Evolutionary conservation across 2,329 filamentous ascomycete species (phyloP), one percentile per base, ranked within the genome.

Genomic region (Shiraia sp.): DNA sequence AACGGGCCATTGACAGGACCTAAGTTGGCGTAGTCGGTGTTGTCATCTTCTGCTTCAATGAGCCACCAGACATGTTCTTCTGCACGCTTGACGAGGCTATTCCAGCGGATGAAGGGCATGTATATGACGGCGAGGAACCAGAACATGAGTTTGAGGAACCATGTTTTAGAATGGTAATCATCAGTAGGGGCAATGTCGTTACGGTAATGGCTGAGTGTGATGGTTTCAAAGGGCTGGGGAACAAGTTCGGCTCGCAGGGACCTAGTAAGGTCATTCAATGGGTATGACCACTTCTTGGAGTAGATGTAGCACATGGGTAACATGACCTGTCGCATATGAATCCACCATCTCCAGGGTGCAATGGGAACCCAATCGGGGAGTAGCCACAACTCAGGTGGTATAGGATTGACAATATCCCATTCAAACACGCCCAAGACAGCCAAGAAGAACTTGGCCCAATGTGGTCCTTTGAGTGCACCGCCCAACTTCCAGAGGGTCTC

Each of bases 381-480:
- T 28, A 96, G 77, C 93, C 93, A 99, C 31, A 97, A 69, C 73
- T 99, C 93, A 0, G 93, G 88, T 1, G 93, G 93, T 2, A 93
- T 84, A 1, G 93, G 93, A 59, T 97, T 99, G 55, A 97, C 91
- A 45, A 93, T 84, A 40, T 95, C 90, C 90, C 92, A 99, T 19
- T 86, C 75, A 63, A 84, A 84, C 3, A 97, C 80, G 12, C 90
- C 90, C 47, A 99, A 72, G 2, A 95, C 79, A 27, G 86, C 86
- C 32, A 99, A 79, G 90, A 91, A 96, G 69, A 95, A 95, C 65
- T 99, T 99, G n/a, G 83, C 83, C 93, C 93, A 99, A 65, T 97
- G 93, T 15, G 93, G 95, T 1, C 82, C 83, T 59, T 90, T 84
- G 10, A 88, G 75, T 1, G 90, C 90, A 19, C 93, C 92, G 9